Base-by-base conservation (phyloP, 2,329 filamentous ascomycete genomes). In the Sporothrix mexicana region DNA sequence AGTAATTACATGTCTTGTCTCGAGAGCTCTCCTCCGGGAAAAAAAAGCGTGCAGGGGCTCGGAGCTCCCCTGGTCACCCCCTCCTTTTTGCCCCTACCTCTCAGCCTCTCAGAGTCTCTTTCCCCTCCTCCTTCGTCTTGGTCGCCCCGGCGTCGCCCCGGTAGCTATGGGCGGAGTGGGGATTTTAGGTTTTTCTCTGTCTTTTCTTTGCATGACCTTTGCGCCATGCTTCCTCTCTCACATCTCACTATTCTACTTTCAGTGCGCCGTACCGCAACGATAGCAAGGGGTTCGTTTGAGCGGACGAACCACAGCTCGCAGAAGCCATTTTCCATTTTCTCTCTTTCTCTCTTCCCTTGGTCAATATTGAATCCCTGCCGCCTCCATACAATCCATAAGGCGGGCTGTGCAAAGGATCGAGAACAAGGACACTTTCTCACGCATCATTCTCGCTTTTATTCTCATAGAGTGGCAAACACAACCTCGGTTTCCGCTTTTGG, bases 111-210 rank as follows among this genome's bases (percentile, higher is more conserved):
- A 36, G 30, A 10, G 20, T 25, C n/a, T 3, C 17, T 43, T 36
- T 23, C 53, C n/a, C 23, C 55, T n/a, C 25, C 41, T 55, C 3
- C 9, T 15, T 41, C 8, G 47, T 36, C 49, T 47, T 69, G n/a
- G 70, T 71, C 70, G 70, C 70, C 59, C 47, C 23, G 70, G 47
- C 30, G 70, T 71, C 70, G 53, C 70, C 70, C 55, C 71, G 64
- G 49, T 41, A 72, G 64, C 71, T 72, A 72, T 62, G 71, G 71
- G 17, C n/a, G 12, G 17, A 41, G 61, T 59, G 62, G 70, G 70
- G 41, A 10, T 20, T 41, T 43, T 30, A 61, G 70, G 41, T 17
- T 20, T 41, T 43, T 30, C n/a, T 62, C 43, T 45, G 1, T 68
- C n/a, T n/a, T 53, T n/a, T 30, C 45, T 25, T 36, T 36, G 30